phyloP scores from a whole-genome alignment of 495 filamentous ascomycete species.

The Thermothielavioides terrestris region DNA sequence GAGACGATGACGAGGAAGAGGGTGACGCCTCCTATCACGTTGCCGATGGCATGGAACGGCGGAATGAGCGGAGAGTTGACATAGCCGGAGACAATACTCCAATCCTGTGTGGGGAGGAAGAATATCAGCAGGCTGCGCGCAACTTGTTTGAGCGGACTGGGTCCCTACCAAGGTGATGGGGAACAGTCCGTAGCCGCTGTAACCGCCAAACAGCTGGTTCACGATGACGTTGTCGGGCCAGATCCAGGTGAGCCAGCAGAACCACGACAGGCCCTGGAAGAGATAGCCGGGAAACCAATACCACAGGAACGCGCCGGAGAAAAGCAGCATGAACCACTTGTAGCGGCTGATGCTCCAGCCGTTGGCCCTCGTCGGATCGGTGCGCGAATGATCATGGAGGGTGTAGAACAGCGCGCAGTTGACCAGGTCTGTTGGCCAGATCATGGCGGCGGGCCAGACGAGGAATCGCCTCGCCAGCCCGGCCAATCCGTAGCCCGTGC shows the following conservation, averaged over 20 bases:
- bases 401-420: conserved; percentile 58
- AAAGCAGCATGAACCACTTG: conserved; percentile 54
- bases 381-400: conserved; percentile 54
- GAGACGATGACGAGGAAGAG: conserved; percentile 45
- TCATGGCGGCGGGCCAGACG: conserved; percentile 62
- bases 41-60: conserved; percentile 57
- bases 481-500: conserved; percentile 64
- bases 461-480: conserved; percentile 58
- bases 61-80: conserved; percentile 58
- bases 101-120: conserved; percentile 40
- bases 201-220: conserved; percentile 61
- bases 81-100: conserved; percentile 56
- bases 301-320: conserved; percentile 42
- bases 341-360: conserved; percentile 61
- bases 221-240: conserved; percentile 53
- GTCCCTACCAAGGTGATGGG: conserved; percentile 42
- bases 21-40: conserved; percentile 48
- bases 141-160: too few species aligned
- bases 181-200: conserved; percentile 50
- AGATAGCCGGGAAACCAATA: conserved; percentile 55
- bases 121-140: neutral
- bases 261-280: conserved; percentile 49
- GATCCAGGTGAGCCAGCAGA: conserved; percentile 57
- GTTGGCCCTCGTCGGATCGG: conserved; percentile 48
- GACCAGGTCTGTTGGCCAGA: conserved; percentile 61